phyloP scores from a whole-genome alignment of 176 grass and related monocot genomes.

The Dactylis glomerata region DNA sequence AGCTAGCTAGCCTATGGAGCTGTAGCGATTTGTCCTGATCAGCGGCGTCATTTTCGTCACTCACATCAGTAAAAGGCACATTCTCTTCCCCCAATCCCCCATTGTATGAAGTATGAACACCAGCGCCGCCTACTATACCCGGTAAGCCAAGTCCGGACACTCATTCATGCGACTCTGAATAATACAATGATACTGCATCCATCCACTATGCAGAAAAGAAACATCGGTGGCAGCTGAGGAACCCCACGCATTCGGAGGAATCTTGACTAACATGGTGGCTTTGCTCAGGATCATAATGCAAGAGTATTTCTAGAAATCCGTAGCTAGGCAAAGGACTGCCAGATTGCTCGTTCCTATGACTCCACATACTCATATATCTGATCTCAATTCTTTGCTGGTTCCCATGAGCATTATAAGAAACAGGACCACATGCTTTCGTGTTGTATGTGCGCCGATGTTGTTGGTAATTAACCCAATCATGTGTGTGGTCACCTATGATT shows the following conservation, averaged over 20 bases:
- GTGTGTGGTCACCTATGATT: conserved; percentile 58
- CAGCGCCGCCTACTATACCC: neutral
- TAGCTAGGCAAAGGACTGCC: neutral
- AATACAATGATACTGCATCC: conserved; percentile 36
- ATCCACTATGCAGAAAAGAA: conserved; percentile 26
- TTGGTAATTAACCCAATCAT: conserved; percentile 75
- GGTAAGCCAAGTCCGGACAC: neutral
- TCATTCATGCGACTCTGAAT: neutral
- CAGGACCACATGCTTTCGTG: conserved; percentile 52
- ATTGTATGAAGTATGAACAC: conserved; percentile 4
- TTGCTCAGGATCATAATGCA: conserved; percentile 29
- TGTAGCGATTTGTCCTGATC: conserved; percentile 17
- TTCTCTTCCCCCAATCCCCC: neutral
- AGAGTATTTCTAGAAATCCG: neutral
- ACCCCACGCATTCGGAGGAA: conserved; percentile 45
- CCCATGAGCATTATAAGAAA: neutral
- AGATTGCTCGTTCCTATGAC: neutral
- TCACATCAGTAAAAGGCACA: neutral
- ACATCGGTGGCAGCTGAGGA: conserved; percentile 10
- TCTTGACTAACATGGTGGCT: conserved; percentile 57
- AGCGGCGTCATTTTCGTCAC: conserved; percentile 34
- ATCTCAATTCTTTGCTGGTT: neutral
- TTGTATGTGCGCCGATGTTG: conserved; percentile 35
- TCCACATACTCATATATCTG: neutral
- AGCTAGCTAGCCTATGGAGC: conserved; percentile 4